These are phyloP conservation scores for Verticillium nonalfalfae DNA, from an alignment of 2,329 filamentous ascomycete genomes.

Conservation along the genomic window DNA sequence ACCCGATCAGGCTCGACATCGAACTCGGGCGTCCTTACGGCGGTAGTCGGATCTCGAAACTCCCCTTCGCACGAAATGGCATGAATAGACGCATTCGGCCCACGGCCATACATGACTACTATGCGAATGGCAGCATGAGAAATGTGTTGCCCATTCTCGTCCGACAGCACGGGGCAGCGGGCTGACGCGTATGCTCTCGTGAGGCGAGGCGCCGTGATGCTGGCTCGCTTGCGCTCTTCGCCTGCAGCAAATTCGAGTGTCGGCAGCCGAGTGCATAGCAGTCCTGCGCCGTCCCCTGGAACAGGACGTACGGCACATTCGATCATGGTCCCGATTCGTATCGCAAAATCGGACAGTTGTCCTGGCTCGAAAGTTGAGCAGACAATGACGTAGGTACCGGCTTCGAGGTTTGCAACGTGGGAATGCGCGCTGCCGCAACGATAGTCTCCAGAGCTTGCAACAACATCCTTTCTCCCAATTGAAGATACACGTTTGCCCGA, in stretches of 20 bases:
- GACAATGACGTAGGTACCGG: slow-evolving; percentile 78
- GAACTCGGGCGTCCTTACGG: slow-evolving; percentile 65
- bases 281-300: slow-evolving; percentile 68
- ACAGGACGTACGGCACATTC: slow-evolving; percentile 54
- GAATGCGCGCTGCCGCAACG: slow-evolving; percentile 71
- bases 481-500: slow-evolving; percentile 63
- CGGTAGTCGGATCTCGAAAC: slow-evolving; percentile 62
- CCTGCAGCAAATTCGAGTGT: slow-evolving; percentile 44
- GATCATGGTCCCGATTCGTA: slow-evolving; percentile 64
- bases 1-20: slow-evolving; percentile 63
- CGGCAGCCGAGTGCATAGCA: slow-evolving; percentile 54
- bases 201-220: slow-evolving; percentile 38
- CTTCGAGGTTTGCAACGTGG: slow-evolving; percentile 51
- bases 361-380: slow-evolving; percentile 85
- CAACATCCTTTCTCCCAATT: slow-evolving; percentile 69
- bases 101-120: slow-evolving; percentile 66
- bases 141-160: slow-evolving; percentile 10
- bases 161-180: slow-evolving; percentile 7
- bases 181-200: slow-evolving; percentile 55
- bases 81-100: slow-evolving; percentile 59
- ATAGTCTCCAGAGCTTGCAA: slow-evolving; percentile 84
- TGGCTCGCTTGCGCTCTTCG: slow-evolving; percentile 31
- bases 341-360: slow-evolving; percentile 66
- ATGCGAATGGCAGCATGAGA: slow-evolving; percentile 51
- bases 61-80: slow-evolving; percentile 65